Conservation (phyloP, 106 monocot species). For the Platanthera guangdongensis region DNA sequence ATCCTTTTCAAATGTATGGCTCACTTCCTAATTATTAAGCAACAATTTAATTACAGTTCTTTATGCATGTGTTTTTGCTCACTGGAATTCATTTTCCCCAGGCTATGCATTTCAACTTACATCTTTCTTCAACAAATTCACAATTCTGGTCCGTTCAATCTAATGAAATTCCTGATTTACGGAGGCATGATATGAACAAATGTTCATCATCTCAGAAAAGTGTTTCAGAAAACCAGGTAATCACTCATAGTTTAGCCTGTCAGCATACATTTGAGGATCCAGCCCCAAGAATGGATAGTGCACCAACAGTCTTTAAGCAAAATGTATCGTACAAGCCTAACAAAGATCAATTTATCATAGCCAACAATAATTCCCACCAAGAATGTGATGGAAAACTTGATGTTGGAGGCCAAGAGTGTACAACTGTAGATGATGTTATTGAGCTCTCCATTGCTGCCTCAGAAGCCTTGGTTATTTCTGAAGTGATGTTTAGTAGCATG, state of each 20-base stretch:
- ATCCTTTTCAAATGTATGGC: slow-evolving; percentile 29
- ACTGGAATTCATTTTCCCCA: slow-evolving; percentile 13
- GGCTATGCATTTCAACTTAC: slow-evolving; percentile 35
- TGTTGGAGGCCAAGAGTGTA: slow-evolving; percentile 11
- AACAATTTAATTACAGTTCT: background rate
- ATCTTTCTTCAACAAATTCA: slow-evolving; percentile 52
- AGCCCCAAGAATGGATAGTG: background rate
- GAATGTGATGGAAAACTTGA: slow-evolving; percentile 8
- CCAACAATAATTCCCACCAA: slow-evolving; percentile 8
- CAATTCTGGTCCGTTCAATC: slow-evolving; percentile 14
- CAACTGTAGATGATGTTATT: slow-evolving; percentile 34
- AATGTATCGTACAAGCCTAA: background rate
- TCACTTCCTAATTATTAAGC: background rate
- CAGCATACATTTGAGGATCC: slow-evolving; percentile 16
- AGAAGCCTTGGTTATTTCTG: slow-evolving; percentile 72
- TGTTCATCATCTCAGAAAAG: background rate
- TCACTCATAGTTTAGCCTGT: background rate
- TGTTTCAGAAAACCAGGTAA: slow-evolving; percentile 11
- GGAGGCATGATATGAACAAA: slow-evolving; percentile 5
- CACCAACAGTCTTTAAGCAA: background rate
- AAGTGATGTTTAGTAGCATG: slow-evolving; percentile 23
- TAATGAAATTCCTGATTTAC: slow-evolving; percentile 4
- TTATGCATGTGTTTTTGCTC: background rate
- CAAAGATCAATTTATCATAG: slow-evolving; percentile 3
- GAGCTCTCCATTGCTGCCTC: slow-evolving; percentile 82